These are phyloP conservation scores for Salix udensis DNA, from an alignment of 345 rosid species.

Conservation along the genomic window DNA sequence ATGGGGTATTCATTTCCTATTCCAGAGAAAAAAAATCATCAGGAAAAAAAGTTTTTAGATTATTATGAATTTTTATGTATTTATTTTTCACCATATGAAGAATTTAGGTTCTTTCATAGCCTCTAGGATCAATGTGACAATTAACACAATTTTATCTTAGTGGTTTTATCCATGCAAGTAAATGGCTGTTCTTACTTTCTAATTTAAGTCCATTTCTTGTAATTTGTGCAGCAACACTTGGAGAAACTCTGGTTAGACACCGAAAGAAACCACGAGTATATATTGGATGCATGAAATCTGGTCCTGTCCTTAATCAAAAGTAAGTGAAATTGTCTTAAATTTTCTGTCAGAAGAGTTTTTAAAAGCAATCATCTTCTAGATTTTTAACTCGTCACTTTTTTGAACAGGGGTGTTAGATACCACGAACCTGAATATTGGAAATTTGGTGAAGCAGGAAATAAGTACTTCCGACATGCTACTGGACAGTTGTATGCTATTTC, in stretches of 20 bases:
- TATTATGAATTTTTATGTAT: too few relatives aligned
- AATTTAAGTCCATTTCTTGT: background rate
- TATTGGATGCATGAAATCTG: slow-evolving; percentile 97
- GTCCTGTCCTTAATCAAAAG: slow-evolving; percentile 96
- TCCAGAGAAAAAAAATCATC: too few relatives aligned
- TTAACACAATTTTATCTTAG: too few relatives aligned
- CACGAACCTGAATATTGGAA: slow-evolving; percentile 98
- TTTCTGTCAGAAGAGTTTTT: background rate
- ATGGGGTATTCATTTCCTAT: too few relatives aligned
- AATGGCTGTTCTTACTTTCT: background rate
- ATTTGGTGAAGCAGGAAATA: slow-evolving; percentile 89
- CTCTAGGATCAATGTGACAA: too few relatives aligned
- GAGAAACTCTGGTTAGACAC: slow-evolving; percentile 73
- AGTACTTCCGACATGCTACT: slow-evolving; percentile 94
- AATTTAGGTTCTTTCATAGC: too few relatives aligned
- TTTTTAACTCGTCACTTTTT: too few relatives aligned
- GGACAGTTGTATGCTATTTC: slow-evolving; percentile 96
- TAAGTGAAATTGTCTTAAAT: slow-evolving; percentile 33
- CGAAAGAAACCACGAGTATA: slow-evolving; percentile 71
- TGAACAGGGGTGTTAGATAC: slow-evolving; percentile 66
- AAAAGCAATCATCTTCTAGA: too few relatives aligned
- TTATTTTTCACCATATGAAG: too few relatives aligned
- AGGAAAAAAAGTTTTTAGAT: too few relatives aligned
- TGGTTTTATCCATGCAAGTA: background rate
- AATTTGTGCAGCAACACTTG: slow-evolving; percentile 70